Base-by-base conservation (phyloP, 345 rosid genomes). In the Noccaea bulbosa region DNA sequence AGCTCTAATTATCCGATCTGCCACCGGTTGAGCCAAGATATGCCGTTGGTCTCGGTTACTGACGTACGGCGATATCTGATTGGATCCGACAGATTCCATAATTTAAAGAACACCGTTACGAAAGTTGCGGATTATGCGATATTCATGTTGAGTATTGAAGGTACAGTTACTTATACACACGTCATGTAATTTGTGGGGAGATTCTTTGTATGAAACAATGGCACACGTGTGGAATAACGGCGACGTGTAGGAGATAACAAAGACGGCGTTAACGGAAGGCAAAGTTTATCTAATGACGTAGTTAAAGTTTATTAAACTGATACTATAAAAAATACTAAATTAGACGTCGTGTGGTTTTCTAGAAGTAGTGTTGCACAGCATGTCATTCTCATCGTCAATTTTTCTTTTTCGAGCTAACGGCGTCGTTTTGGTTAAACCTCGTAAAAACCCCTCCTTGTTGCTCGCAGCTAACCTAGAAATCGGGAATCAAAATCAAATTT, bases 1-100 rank as follows among this genome's bases (percentile, higher is more conserved):
- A 27, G 98, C 97, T 2, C 98, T 83, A 41, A 63, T 47, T 0
- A 93, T 88, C 5, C 98, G 69, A 60, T 87, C 92, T 0, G 86
- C 70, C 5, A 87, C 66, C 0, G 87, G 88, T 37, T 88, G 87
- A 66, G 80, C 58, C 5, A 82, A 62, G 60, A 66, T 35, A 50
- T 66, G 67, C 1, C 47, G 61, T 49, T 73, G 55, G 55, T 73
- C 62, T 33, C 30, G 74, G 55, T 37, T 33, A 34, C 22, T 67
- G 7, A 3, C 60, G 61, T 59, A 46, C 2, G 81, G 59, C 0
- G 79, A 33, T 0, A 82, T 8, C 2, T 86, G 81, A 69, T 52
- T 75, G 17, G 93, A 81, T 69, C 73, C 81, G 15, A 67, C 65
- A 24, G 86, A 80, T 40, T 88, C 94, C 96, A 87, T 87, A 20